Base-by-base conservation (phyloP, 169 alveolate genomes). In the Eimeria necatrix region DNA sequence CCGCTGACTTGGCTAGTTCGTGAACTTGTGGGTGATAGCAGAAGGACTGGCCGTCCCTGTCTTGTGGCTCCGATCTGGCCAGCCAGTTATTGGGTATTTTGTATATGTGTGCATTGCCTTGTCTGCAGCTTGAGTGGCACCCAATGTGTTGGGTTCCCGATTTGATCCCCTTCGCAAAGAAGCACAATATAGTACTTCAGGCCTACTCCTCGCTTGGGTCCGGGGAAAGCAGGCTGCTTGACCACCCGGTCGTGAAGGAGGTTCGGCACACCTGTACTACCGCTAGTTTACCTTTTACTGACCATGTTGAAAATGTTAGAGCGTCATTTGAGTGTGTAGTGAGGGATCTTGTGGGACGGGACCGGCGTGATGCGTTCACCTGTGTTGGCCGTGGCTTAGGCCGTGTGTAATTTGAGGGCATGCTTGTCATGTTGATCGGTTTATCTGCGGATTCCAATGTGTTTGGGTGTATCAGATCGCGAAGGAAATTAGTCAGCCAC, bases 141-240 rank as follows among this genome's bases (percentile, higher is more conserved):
- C 96, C 96, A 3, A 78, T 71, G 83, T 84, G 96, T 18, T 81
- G 78, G 64, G 84, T 70, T 18, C 84, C 87, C 4, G 94, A 85
- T 7, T 24, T 94, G 78, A 46, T 51, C 9, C 60, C 74, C 7
- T 78, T 53, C 51, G 88, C 84, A 4, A 52, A 32, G 83, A 52
- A 87, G 59, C 92, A 94, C 89, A 64, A n/a, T 81, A 94, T 94
- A 14, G 12, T 51, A 4, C 41, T 94, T 8, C 96, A 94, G 74
- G 96, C 96, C 9, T 94, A 94, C 61, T 74, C 96, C 12, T 94
- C 96, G 18, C 96, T 94, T 18, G 96, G 96, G 46, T 76, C 94
- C 3, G 96, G 96, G 53, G 94, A 85, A 26, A 16, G 7, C 56
- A 22, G 86, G 4, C 64, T 94, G 7, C n/a, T 94, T 9, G 91